A percentile compares a stretch with the other conserved stretches of the same genome.
Evolutionary conservation across 2,329 filamentous ascomycete species (phyloP).

Genomic region (Phaeomoniella chlamydospora): DNA sequence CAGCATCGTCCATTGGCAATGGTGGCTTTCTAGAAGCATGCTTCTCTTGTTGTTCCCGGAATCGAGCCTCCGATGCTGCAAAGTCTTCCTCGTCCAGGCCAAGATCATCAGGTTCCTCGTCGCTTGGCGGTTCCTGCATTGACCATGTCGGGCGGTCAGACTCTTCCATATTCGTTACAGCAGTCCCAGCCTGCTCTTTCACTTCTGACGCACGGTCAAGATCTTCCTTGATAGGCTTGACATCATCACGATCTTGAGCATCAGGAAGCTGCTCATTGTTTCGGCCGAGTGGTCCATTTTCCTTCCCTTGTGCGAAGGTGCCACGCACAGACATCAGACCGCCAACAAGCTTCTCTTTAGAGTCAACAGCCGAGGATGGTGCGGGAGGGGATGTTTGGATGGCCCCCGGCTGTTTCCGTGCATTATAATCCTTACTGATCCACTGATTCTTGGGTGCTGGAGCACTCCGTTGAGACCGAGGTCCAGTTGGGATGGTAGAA

Average conservation of each 20-base stretch:
- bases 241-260: constrained; percentile 5
- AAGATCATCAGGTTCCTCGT: constrained; percentile 25
- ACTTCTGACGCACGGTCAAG: neutral
- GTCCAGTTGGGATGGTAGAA: constrained; percentile 24
- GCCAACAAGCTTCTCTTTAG: neutral
- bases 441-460: constrained; percentile 1
- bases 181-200: neutral
- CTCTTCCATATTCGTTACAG: neutral
- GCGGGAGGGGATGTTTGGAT: neutral
- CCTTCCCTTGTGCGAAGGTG: neutral
- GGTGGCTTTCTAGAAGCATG: constrained; percentile 27
- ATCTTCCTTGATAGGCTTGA: constrained; percentile 2
- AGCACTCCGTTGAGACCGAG: constrained; percentile 16
- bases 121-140: constrained; percentile 20
- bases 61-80: constrained; percentile 26
- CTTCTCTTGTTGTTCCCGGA: constrained; percentile 27
- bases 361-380: neutral
- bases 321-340: neutral
- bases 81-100: constrained; percentile 31
- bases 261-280: neutral
- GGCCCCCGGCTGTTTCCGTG: neutral
- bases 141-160: neutral
- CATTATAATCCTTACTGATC: neutral
- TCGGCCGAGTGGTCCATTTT: neutral
- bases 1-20: constrained; percentile 24